Conservation (phyloP, 768 basidiomycete species). For the Naganishia onofrii region DNA sequence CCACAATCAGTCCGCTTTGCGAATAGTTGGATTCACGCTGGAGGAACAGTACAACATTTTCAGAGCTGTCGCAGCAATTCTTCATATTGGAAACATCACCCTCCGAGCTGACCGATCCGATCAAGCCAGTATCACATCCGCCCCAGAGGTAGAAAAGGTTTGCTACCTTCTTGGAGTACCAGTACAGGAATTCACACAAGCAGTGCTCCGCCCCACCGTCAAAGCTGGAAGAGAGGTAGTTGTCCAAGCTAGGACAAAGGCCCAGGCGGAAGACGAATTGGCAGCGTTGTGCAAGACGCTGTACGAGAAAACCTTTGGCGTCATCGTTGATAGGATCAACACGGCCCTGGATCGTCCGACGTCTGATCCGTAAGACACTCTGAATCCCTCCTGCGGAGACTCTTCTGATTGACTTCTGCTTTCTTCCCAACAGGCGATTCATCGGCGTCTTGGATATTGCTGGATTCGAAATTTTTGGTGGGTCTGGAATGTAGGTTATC, state of each 20-base stretch:
- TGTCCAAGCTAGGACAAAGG: constrained; percentile 81
- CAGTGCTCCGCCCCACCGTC: constrained; percentile 81
- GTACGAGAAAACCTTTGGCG: constrained; percentile 94
- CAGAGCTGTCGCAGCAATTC: constrained; percentile 85
- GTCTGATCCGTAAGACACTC: constrained; percentile 62
- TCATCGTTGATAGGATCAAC: constrained; percentile 91
- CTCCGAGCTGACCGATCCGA: constrained; percentile 76
- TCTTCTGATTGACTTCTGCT: constrained; percentile 51
- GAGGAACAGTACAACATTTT: constrained; percentile 88
- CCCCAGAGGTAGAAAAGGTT: constrained; percentile 63
- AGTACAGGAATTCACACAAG: constrained; percentile 79
- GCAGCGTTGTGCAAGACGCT: constrained; percentile 87
- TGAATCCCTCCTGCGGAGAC: constrained; percentile 46
- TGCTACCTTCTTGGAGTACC: constrained; percentile 90
- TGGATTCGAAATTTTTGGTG: constrained; percentile 83
- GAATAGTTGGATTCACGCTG: constrained; percentile 80
- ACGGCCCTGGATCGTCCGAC: constrained; percentile 82
- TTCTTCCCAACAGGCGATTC: constrained; percentile 56
- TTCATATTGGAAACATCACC: constrained; percentile 90
- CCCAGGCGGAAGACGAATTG: constrained; percentile 90
- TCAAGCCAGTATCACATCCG: constrained; percentile 62
- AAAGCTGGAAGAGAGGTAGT: constrained; percentile 97
- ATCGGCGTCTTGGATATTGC: constrained; percentile 99
- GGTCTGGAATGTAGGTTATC: constrained; percentile 5
- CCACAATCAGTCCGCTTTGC: constrained; percentile 65